Conservation (phyloP, 148 eudicot genomes). For the Amaranthus hypochondriacus region DNA sequence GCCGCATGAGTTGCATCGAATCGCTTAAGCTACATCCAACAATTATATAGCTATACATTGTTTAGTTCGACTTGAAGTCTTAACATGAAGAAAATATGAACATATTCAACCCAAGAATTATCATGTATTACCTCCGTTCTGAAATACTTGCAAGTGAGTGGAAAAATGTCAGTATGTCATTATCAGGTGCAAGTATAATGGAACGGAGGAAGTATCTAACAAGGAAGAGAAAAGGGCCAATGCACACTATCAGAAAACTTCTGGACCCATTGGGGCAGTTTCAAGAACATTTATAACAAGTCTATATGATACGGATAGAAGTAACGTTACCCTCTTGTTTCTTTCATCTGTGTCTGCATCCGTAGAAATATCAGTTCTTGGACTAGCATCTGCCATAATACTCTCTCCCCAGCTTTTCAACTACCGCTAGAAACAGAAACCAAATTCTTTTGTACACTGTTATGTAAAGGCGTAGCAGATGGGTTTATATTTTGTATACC, state of each 20-base stretch:
- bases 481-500: constrained; percentile 10
- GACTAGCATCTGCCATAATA: constrained; percentile 50
- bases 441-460: constrained; percentile 18
- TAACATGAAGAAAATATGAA: not conserved
- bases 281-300: too few species aligned
- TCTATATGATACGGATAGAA: not conserved
- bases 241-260: not conserved
- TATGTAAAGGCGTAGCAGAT: constrained; percentile 9
- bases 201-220: not conserved
- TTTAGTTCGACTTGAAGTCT: too few species aligned
- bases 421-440: constrained; percentile 18
- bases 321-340: constrained; percentile 35
- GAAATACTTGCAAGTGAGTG: too few species aligned
- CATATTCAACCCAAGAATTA: not conserved
- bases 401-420: constrained; percentile 26
- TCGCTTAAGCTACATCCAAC: not conserved
- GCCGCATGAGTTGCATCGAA: constrained; percentile 26
- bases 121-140: too few species aligned
- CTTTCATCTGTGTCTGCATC: constrained; percentile 54
- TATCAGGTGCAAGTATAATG: too few species aligned
- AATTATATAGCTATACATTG: not conserved
- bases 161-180: too few species aligned
- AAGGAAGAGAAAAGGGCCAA: too few species aligned
- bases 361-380: constrained; percentile 57
- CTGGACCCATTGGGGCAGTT: too few species aligned